These are phyloP conservation scores for Bacidia gigantensis DNA, from an alignment of 495 filamentous ascomycete genomes.

Conservation along the genomic window DNA sequence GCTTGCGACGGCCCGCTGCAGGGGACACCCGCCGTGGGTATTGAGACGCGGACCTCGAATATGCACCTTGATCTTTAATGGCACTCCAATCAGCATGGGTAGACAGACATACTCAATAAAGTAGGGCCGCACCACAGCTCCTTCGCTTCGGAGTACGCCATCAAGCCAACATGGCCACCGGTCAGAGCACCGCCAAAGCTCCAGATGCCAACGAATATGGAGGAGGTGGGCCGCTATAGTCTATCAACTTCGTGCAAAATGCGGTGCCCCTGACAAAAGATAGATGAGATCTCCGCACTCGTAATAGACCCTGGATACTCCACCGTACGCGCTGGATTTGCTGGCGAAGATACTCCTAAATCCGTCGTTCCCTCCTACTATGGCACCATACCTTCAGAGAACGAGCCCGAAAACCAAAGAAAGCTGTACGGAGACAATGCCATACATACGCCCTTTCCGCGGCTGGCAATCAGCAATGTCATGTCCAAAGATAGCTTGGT, in stretches of 20 bases:
- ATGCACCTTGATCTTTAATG: no score
- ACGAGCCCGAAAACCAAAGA: slow-evolving; percentile 40
- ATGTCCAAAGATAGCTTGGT: slow-evolving; percentile 82
- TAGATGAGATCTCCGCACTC: slow-evolving; percentile 93
- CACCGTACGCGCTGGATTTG: slow-evolving; percentile 84
- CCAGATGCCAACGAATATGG: slow-evolving; percentile 62
- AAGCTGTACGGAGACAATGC: slow-evolving; percentile 74
- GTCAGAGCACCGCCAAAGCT: slow-evolving; percentile 28
- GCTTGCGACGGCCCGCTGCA: no score
- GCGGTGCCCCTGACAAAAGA: neutral
- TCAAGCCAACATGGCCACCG: neutral
- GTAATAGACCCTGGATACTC: slow-evolving; percentile 91
- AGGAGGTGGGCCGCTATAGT: slow-evolving; percentile 50
- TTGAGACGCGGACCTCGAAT: no score
- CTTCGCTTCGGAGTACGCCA: neutral
- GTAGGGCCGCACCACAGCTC: no score
- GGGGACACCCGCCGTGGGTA: neutral
- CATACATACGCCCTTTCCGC: slow-evolving; percentile 59
- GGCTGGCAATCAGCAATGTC: slow-evolving; percentile 74
- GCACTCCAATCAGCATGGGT: no score
- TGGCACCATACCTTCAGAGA: slow-evolving; percentile 42
- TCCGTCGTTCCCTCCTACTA: slow-evolving; percentile 82
- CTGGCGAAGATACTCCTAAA: slow-evolving; percentile 94
- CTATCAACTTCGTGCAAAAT: neutral
- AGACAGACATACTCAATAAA: no score